Base-by-base conservation (phyloP, 139 green algal genomes). In the Tetradesmus obliquus region DNA sequence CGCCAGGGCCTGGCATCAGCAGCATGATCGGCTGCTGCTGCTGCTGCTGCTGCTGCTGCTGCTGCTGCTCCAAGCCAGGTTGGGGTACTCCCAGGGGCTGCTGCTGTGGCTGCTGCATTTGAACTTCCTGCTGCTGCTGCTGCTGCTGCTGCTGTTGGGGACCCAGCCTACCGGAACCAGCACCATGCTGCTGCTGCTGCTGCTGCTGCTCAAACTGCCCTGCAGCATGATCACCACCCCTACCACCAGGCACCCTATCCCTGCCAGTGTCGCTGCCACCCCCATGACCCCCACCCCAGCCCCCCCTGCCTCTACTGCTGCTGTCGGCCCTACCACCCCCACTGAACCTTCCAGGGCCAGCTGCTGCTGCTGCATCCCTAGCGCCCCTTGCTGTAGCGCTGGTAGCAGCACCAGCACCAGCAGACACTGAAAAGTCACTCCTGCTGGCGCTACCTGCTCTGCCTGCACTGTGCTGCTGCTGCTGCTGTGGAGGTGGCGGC, bases 331-430 rank as follows among this genome's bases (percentile, higher is more conserved):
- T 80, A 62, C n/a, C 13, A 10, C 57, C 60, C 55, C 12, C 60
- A 89, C 87, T 84, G 55, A 72, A 58, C 51, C 54, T 72, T 19
- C 66, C 66, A 76, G 72, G 13, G 53, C 85, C 69, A 51, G 86
- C 62, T 82, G 62, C 32, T 66, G 86, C 86, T 82, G 62, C 86
- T 90, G 84, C 84, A 81, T 55, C 32, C 32, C 32, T 45, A 45
- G 32, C 32, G 32, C 32, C 32, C 32, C 32, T 45, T 45, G 32
- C 32, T 45, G 32, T 45, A 45, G 32, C 32, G 32, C 32, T 45
- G 32, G 32, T 45, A 45, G 32, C 32, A 45, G 32, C 32, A 45
- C 32, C 32, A 45, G 32, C 32, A 45, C 32, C 32, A 45, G 32
- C 32, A 45, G 32, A 45, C 32, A 45, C 32, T 45, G 32, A 45